A percentile compares a stretch with the other conserved stretches of the same genome.
Conservation (phyloP, 176 grass and related monocot genomes). For the Triticum timopheevii region DNA sequence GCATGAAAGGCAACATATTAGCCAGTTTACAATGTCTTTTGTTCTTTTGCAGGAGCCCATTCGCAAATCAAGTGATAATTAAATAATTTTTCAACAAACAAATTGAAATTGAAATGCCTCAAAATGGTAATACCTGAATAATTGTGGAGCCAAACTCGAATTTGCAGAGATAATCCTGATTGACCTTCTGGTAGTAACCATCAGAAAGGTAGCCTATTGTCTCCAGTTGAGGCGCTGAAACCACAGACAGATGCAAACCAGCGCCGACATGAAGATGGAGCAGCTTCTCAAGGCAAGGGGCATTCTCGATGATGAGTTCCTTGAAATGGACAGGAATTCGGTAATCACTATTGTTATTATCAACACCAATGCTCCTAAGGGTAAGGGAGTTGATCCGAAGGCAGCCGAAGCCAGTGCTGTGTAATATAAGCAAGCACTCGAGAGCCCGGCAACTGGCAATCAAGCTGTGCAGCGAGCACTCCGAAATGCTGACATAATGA, state of each 20-base stretch:
- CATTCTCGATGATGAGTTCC: neutral
- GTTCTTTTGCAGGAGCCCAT: neutral
- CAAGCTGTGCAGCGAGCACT: neutral
- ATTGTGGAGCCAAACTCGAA: neutral
- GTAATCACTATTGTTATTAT: neutral
- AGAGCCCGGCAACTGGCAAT: neutral
- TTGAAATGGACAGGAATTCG: too few species aligned
- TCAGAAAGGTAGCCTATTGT: neutral
- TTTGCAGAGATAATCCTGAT: neutral
- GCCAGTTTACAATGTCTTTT: neutral
- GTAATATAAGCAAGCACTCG: neutral
- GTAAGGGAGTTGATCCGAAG: neutral
- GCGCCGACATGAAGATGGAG: neutral
- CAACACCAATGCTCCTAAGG: neutral
- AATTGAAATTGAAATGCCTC: neutral
- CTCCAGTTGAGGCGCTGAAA: neutral
- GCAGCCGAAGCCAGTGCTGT: neutral
- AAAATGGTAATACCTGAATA: neutral
- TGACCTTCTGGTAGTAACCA: neutral
- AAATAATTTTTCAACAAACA: neutral
- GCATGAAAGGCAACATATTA: neutral
- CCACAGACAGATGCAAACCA: neutral
- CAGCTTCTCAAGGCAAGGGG: neutral
- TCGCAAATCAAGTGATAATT: neutral
- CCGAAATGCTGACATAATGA: neutral